A percentile compares a stretch with the other conserved stretches of the same genome.
Conservation (phyloP, 1,284 basidiomycete genomes). For the Fomitopsis betulina region DNA sequence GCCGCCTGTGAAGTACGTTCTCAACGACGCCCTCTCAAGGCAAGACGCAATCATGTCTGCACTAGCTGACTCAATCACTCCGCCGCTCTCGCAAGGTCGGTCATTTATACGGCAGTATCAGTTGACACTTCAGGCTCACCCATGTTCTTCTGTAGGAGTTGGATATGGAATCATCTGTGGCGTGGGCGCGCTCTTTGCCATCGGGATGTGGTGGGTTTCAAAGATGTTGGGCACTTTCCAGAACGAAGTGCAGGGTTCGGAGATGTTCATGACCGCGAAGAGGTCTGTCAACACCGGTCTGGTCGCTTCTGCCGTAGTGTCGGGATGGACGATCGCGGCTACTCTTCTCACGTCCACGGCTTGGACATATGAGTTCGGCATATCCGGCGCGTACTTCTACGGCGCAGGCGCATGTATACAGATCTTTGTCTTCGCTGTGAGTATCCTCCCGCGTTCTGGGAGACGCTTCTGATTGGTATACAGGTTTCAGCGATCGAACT, state of each 20-base stretch:
- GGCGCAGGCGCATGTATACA: conserved; percentile 24
- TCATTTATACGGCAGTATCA: no score
- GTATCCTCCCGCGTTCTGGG: conserved; percentile 23
- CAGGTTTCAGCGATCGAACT: neutral
- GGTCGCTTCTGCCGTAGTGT: conserved; percentile 50
- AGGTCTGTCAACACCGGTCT: conserved; percentile 46
- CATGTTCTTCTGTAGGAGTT: neutral
- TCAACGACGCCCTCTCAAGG: neutral
- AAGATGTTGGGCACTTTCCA: neutral
- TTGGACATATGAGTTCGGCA: conserved; percentile 33
- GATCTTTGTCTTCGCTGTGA: conserved; percentile 24
- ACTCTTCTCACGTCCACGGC: conserved; percentile 32
- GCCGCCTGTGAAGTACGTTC: neutral
- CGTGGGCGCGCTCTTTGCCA: neutral
- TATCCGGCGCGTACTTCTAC: conserved; percentile 21
- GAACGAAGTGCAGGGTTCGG: conserved; percentile 17
- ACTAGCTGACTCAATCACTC: neutral
- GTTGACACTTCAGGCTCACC: neutral
- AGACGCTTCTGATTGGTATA: neutral
- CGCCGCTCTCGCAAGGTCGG: conserved; percentile 1
- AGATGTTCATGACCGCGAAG: conserved; percentile 44
- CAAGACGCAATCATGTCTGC: neutral
- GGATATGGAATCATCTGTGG: conserved; percentile 1
- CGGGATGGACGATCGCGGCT: conserved; percentile 31
- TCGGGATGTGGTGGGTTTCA: conserved; percentile 1